phyloP scores from a whole-genome alignment of 768 basidiomycete species.

The Russula compacta region DNA sequence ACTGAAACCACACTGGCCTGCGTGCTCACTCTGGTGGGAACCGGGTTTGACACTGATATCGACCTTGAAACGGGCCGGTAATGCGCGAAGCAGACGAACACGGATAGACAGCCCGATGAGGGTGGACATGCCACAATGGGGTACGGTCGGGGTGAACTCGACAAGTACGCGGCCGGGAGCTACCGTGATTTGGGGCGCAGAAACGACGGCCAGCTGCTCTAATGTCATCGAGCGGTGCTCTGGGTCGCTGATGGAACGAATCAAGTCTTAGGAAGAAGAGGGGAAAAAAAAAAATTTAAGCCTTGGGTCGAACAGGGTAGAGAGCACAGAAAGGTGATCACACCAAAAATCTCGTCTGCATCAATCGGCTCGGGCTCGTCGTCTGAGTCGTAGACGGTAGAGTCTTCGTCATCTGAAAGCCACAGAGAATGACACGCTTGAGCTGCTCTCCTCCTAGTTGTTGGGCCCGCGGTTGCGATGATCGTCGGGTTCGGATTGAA shows the following conservation, averaged over 20 bases:
- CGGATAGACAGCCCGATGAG: conserved; percentile 96
- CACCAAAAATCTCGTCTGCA: conserved; percentile 89
- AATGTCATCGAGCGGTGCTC: conserved; percentile 87
- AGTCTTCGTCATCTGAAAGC: conserved; percentile 33
- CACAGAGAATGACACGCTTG: conserved; percentile 48
- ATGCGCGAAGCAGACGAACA: conserved; percentile 78
- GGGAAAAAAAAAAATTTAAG: neutral
- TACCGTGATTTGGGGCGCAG: conserved; percentile 70
- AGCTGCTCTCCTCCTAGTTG: conserved; percentile 32
- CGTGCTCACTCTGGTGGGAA: conserved; percentile 90
- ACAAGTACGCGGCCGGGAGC: conserved; percentile 61
- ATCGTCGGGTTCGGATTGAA: conserved; percentile 91
- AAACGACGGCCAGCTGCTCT: conserved; percentile 93
- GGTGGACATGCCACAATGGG: conserved; percentile 96
- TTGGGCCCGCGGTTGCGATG: conserved; percentile 45
- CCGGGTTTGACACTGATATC: conserved; percentile 91
- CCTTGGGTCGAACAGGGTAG: neutral
- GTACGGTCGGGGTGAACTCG: conserved; percentile 95
- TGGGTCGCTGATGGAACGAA: conserved; percentile 88
- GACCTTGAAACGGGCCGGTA: conserved; percentile 89
- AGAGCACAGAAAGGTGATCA: conserved; percentile 2
- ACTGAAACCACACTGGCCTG: conserved; percentile 42
- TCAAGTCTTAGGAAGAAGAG: conserved; percentile 54
- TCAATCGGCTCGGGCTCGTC: conserved; percentile 68
- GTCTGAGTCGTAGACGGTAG: conserved; percentile 21